Conservation (phyloP, 2,329 filamentous ascomycete genomes). For the Sclerotinia subarctica region DNA sequence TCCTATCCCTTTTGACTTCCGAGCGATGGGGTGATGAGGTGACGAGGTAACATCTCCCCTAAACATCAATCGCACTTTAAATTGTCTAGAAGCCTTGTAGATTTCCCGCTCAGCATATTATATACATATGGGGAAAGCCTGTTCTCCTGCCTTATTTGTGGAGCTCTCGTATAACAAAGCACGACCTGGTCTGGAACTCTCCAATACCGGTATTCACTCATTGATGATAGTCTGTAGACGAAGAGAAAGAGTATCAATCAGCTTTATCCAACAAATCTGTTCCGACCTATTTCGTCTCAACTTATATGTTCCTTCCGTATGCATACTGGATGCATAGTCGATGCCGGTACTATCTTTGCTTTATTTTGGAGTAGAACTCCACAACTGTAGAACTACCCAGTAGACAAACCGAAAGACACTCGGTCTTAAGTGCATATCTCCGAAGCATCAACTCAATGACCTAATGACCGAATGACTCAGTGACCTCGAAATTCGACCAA, state of each 20-base stretch:
- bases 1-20: background rate
- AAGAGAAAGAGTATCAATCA: background rate
- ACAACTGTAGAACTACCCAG: too few relatives aligned
- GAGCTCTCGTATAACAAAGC: conserved; percentile 1
- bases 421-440: background rate
- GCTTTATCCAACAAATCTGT: background rate
- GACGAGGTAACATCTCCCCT: background rate
- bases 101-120: background rate
- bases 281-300: background rate
- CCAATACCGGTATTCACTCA: background rate
- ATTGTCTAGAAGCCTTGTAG: background rate
- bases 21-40: background rate
- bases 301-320: background rate
- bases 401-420: background rate
- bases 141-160: background rate
- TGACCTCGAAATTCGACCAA: background rate
- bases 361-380: too few relatives aligned
- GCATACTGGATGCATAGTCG: background rate
- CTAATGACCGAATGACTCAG: too few relatives aligned
- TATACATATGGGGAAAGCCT: background rate
- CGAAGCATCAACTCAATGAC: background rate
- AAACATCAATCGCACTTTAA: background rate
- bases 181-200: background rate
- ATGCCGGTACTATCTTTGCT: background rate
- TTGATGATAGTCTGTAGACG: too few relatives aligned